Evolutionary conservation across 148 eudicot species (phyloP), one percentile per base, ranked within the genome.

Genomic region (Diospyros kaki): DNA sequence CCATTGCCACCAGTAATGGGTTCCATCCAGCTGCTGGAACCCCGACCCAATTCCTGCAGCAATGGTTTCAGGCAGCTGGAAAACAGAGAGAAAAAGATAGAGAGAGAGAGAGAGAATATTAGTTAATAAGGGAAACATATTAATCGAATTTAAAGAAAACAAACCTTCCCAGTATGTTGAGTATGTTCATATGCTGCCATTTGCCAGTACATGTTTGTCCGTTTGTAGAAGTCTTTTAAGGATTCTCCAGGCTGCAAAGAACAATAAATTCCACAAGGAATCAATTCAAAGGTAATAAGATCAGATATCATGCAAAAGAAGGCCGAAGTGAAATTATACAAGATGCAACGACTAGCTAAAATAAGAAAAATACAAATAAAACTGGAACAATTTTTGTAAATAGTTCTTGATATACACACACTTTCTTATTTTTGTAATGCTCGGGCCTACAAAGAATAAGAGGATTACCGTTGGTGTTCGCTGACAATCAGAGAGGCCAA

Each of bases 101-200:
- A 4, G 40, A 60, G 58, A 18, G 45, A 39, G 39, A 64, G 58
- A 61, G 71, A 64, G 54, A 46, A 71, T 38, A 44, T 43, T 68
- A 42, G 9, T 60, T 74, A 46, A 39, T 53, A 18, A 6, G 42
- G 51, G 38, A 28, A 50, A 70, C 45, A 48, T 68, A 42, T 28
- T 78, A 28, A 13, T 39, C 10, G 9, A 28, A 51, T 39, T 17
- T 54, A 17, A 63, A 63, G 64, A 74, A 61, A 76, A 76, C 81
- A 80, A 68, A 95, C 98, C 89, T 95, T 95, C 79, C 98, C 98
- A 58, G 98, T 95, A 83, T 95, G 98, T 80, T 89, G 96, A 58
- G 98, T 95, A 79, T 94, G 98, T 77, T 95, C 98, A 81, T 95
- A 85, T 38, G 98, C 98, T 41, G 98, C 98, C 97, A 92, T 95